These are phyloP conservation scores for Botrytis cinerea DNA, from an alignment of 2,329 filamentous ascomycete genomes.

Conservation along the genomic window DNA sequence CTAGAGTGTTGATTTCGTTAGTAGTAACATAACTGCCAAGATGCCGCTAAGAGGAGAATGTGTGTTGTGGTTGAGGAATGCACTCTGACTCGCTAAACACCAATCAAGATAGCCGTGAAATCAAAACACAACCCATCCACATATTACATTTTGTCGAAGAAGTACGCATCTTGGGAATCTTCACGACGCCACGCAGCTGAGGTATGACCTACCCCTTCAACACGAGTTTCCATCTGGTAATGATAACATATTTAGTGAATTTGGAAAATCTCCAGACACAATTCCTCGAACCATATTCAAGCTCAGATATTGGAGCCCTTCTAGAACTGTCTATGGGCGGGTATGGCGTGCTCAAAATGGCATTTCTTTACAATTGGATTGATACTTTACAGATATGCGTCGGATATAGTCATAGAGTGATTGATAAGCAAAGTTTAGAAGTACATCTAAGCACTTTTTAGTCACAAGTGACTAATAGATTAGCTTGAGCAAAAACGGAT, in stretches of 20 bases:
- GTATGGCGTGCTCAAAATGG: background rate
- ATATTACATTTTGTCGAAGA: background rate
- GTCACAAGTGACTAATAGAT: no score
- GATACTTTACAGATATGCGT: background rate
- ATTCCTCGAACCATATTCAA: background rate
- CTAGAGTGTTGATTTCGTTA: background rate
- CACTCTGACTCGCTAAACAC: background rate
- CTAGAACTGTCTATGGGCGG: background rate
- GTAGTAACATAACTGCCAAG: conserved; percentile 13
- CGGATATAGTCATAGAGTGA: background rate
- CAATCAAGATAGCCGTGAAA: conserved; percentile 12
- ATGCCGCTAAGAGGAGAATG: background rate
- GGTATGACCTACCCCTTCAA: background rate
- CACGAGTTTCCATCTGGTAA: background rate
- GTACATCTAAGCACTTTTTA: background rate
- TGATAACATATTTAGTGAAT: background rate
- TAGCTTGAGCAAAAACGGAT: background rate
- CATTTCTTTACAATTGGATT: background rate
- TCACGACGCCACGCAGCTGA: background rate
- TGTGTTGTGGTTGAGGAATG: conserved; percentile 13
- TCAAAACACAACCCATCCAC: conserved; percentile 6
- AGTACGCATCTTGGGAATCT: background rate
- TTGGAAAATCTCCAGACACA: background rate
- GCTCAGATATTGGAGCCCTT: background rate
- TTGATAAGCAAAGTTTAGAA: background rate